Evolutionary conservation across 2,329 filamentous ascomycete genomes (phyloP).

Genomic region (Apiospora koreana): DNA sequence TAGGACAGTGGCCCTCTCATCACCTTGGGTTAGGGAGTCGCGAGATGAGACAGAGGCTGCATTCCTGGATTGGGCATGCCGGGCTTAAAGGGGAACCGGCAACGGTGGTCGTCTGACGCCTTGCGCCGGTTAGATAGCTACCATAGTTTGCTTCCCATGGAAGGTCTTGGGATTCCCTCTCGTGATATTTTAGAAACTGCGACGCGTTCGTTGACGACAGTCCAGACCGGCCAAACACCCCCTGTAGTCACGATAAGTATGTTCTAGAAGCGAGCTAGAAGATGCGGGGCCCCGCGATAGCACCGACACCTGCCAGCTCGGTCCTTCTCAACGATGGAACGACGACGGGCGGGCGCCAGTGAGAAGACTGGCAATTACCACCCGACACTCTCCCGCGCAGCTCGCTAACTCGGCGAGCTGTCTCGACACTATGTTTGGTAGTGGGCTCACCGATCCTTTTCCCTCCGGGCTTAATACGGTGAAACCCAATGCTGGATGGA

Average conservation of each 20-base stretch:
- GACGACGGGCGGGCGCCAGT: background rate
- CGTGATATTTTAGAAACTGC: background rate
- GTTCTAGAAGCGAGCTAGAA: constrained; percentile 9
- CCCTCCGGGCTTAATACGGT: background rate
- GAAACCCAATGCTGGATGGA: background rate
- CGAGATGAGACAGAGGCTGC: background rate
- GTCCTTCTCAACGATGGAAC: background rate
- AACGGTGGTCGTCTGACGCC: background rate
- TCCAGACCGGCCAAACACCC: background rate
- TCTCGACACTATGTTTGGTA: background rate
- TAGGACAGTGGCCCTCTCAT: background rate
- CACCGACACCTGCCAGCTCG: background rate
- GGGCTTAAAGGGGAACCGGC: background rate
- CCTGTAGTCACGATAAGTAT: background rate
- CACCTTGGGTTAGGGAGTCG: background rate
- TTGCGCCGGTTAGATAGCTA: background rate
- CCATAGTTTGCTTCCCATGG: background rate
- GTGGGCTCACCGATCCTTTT: background rate
- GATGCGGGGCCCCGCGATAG: constrained; percentile 11
- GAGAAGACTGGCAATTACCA: background rate
- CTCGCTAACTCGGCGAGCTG: background rate
- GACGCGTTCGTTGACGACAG: background rate
- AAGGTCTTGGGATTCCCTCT: background rate
- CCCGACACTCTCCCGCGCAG: background rate
- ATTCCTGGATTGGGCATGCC: background rate